Percentiles rank a stretch among this genome's conserved stretches.
phyloP scores from a whole-genome alignment of 345 rosid species.

The Citrus sp. region DNA sequence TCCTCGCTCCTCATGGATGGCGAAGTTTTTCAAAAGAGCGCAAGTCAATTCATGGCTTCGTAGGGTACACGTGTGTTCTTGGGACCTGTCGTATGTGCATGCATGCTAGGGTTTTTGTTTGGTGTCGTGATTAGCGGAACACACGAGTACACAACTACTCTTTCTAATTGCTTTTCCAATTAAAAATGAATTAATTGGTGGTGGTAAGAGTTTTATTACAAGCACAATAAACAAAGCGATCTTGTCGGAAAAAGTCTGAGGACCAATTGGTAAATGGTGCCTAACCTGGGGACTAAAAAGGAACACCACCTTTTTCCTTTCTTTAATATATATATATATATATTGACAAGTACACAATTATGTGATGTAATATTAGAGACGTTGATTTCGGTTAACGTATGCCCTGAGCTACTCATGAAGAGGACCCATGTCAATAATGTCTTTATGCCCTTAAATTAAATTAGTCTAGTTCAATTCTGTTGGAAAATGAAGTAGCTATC shows the following conservation, averaged over 20 bases:
- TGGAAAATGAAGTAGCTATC: background rate
- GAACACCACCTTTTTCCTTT: no score
- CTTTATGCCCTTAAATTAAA: background rate
- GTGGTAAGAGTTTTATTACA: background rate
- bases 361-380: no score
- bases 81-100: background rate
- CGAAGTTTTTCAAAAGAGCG: background rate
- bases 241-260: background rate
- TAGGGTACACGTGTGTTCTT: conserved; percentile 14
- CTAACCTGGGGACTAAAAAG: no score
- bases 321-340: no score
- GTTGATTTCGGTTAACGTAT: background rate
- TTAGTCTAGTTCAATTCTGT: background rate
- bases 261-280: no score
- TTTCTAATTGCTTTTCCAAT: no score
- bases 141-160: background rate
- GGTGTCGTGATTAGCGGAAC: background rate
- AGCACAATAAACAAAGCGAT: background rate
- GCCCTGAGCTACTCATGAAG: background rate
- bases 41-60: conserved; percentile 9
- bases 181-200: background rate
- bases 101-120: background rate
- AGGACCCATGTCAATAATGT: background rate
- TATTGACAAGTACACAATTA: no score
- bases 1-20: background rate